Percentiles rank a stretch among this genome's conserved stretches.
Conservation (phyloP, 805 yeast genomes). For the Schwanniomyces pseudopolymorphus region DNA sequence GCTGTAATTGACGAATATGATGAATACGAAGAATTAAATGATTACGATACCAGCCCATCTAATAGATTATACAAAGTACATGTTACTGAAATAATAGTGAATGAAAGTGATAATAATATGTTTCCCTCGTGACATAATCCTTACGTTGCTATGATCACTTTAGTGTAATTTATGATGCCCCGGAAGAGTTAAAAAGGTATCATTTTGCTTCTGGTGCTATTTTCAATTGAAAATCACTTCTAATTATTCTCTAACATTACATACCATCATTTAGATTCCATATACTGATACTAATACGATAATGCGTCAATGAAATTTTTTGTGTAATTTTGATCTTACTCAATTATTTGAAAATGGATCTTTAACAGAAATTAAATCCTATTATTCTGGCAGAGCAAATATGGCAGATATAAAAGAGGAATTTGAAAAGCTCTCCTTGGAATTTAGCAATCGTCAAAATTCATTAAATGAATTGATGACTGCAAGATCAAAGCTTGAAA, state of each 20-base stretch:
- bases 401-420: conserved; percentile 32
- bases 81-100: conserved; percentile 41
- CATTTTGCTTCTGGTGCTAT: too few relatives aligned
- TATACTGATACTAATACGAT: not conserved
- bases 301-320: not conserved
- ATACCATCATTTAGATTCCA: not conserved
- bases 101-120: conserved; percentile 31
- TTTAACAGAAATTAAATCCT: not conserved
- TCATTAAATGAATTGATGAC: conserved; percentile 54
- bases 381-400: not conserved
- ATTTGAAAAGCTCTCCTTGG: conserved; percentile 45
- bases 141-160: not conserved
- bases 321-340: not conserved
- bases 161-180: too few relatives aligned
- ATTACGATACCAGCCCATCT: conserved; percentile 21
- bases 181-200: too few relatives aligned
- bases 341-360: not conserved
- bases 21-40: conserved; percentile 18
- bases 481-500: conserved; percentile 84
- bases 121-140: conserved; percentile 15
- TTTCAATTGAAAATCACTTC: too few relatives aligned
- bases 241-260: not conserved
- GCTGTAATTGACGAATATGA: conserved; percentile 17
- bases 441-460: conserved; percentile 46
- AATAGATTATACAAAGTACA: conserved; percentile 33